Conservation (phyloP, 208 protist genomes). For the Acanthamoeba lenticulata region DNA sequence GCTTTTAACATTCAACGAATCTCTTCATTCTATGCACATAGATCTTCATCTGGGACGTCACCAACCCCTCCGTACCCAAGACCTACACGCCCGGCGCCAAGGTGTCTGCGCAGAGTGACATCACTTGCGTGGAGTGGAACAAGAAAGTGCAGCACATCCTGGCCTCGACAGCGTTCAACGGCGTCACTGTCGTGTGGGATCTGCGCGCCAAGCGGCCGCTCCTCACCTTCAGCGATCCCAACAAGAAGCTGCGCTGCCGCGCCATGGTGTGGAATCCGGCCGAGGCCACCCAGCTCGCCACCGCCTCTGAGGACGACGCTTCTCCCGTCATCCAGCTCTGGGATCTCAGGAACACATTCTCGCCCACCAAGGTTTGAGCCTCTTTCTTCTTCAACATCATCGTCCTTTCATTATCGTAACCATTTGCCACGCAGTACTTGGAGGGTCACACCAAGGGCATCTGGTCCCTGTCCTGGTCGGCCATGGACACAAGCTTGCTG, state of each 20-base stretch:
- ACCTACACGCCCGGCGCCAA: conserved; percentile 88
- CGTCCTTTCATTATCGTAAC: neutral
- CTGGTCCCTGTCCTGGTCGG: conserved; percentile 94
- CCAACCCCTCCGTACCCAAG: conserved; percentile 85
- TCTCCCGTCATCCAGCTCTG: conserved; percentile 95
- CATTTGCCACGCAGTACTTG: conserved; percentile 66
- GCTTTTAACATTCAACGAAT: neutral
- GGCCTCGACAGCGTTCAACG: conserved; percentile 91
- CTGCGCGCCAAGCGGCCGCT: conserved; percentile 91
- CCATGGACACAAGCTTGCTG: conserved; percentile 91
- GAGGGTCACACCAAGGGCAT: conserved; percentile 91
- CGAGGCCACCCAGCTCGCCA: conserved; percentile 92
- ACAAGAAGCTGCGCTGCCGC: conserved; percentile 64
- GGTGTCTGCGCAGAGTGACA: conserved; percentile 78
- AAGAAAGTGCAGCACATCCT: conserved; percentile 93
- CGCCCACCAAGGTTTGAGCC: conserved; percentile 85
- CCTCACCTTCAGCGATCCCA: conserved; percentile 90
- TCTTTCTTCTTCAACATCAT: neutral
- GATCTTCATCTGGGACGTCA: conserved; percentile 93
- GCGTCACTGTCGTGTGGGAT: conserved; percentile 95
- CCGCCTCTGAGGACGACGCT: conserved; percentile 93
- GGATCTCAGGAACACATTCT: conserved; percentile 94
- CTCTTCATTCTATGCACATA: conserved; percentile 54
- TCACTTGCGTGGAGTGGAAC: conserved; percentile 89
- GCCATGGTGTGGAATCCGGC: conserved; percentile 96